Base-by-base conservation (phyloP, 345 rosid species). In the Populus nigra region DNA sequence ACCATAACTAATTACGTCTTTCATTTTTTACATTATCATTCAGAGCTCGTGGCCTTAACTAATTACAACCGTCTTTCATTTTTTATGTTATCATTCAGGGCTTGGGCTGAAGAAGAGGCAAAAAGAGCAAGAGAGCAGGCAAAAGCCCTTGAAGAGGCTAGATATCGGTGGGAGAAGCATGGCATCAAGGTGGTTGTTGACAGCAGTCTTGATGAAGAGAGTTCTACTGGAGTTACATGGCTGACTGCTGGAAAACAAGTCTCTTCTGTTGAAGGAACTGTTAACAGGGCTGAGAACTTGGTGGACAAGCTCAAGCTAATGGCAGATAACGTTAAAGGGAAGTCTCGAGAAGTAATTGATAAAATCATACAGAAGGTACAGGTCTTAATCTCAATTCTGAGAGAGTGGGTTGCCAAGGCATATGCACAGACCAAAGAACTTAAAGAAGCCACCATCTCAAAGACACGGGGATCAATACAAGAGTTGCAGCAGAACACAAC, bases 81-180 rank as follows among this genome's bases (percentile, higher is more conserved):
- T 41, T 41, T 10, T 41, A 16, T 76, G 53, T 31, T 73, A 22
- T 70, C 18, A 75, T 83, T 38, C 81, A 95, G 99, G 87, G 84
- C 91, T 69, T 96, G 99, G 99, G 99, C 99, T 8, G 91, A 92
- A 85, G 94, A 93, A 61, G 99, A 93, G 87, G 97, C 96, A 23
- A 91, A 89, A 85, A 88, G 92, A 87, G 97, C 93, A 45, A 89
- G 84, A 71, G 94, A 88, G 71, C 92, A 90, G 68, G 97, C 96
- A 47, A 91, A 89, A 83, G 88, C 89, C 75, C 84, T 96, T 38
- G 89, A 91, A 84, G 94, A 92, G 79, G 99, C 97, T 68, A 90
- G 99, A 81, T 90, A 88, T 61, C 93, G 88, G 36, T 96, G 98
- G 97, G 94, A 90, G 88, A 91, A 86, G 81, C 88, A 83, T 57